phyloP scores from a whole-genome alignment of 2,329 filamentous ascomycete genomes.

The Fusarium guadeloupense region DNA sequence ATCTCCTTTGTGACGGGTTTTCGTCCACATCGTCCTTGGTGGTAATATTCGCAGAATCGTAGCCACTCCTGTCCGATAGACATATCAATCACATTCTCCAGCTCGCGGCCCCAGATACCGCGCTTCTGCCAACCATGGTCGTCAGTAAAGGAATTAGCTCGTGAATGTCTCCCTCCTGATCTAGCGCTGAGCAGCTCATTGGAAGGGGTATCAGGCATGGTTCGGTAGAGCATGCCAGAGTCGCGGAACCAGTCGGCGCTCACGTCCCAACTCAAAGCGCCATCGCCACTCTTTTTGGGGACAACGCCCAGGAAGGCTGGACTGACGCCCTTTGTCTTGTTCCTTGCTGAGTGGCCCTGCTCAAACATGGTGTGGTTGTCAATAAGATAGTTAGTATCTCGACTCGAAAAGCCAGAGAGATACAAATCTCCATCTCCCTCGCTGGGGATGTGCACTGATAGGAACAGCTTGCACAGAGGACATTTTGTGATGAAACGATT shows the following conservation, averaged over 20 bases:
- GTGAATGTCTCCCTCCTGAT: constrained; percentile 29
- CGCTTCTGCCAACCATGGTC: constrained; percentile 42
- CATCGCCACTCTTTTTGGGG: constrained; percentile 45
- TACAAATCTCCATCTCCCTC: constrained; percentile 44
- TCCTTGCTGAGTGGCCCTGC: constrained; percentile 44
- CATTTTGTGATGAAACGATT: constrained; percentile 48
- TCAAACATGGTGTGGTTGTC: constrained; percentile 46
- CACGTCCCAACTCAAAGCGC: constrained; percentile 45
- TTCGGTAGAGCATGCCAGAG: constrained; percentile 48
- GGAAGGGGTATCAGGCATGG: constrained; percentile 39
- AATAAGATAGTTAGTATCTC: constrained; percentile 49
- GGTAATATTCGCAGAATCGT: constrained; percentile 48
- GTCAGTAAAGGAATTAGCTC: constrained; percentile 33
- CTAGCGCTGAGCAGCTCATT: constrained; percentile 41
- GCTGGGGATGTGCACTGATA: constrained; percentile 47
- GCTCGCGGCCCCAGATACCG: constrained; percentile 49
- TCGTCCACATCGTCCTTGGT: constrained; percentile 47
- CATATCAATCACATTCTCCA: constrained; percentile 45
- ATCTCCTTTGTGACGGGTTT: constrained; percentile 39
- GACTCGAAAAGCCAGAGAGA: constrained; percentile 48
- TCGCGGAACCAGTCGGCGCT: constrained; percentile 47
- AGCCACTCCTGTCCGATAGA: constrained; percentile 47
- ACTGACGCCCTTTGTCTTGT: constrained; percentile 43
- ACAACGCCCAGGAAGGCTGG: constrained; percentile 48
- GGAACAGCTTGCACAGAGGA: constrained; percentile 49